Conservation (phyloP, 176 grass and related monocot species). For the Cenchrus fungigraminus region DNA sequence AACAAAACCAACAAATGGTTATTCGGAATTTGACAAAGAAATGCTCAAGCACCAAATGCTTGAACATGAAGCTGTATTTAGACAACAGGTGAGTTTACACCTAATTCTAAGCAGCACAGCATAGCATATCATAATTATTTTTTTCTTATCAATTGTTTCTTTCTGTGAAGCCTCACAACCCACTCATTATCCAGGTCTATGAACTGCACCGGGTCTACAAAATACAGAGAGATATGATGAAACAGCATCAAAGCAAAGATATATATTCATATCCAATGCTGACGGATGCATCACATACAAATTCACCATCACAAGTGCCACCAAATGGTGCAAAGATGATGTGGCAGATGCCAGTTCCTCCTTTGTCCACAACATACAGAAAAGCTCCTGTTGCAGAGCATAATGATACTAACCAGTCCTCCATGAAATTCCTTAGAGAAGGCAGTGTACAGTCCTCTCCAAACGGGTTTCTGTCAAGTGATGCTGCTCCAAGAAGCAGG, state of each 20-base stretch:
- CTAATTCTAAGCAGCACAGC: not conserved
- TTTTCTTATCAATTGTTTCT: conserved; percentile 10
- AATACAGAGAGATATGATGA: conserved; percentile 85
- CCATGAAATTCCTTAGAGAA: conserved; percentile 75
- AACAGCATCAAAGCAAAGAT: conserved; percentile 59
- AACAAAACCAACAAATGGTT: conserved; percentile 36
- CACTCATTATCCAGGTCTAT: conserved; percentile 68
- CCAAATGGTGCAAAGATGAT: conserved; percentile 45
- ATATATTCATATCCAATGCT: conserved; percentile 30
- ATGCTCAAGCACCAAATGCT: conserved; percentile 80
- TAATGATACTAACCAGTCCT: conserved; percentile 51
- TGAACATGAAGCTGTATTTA: conserved; percentile 91
- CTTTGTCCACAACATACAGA: conserved; percentile 30
- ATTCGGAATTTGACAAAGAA: conserved; percentile 73
- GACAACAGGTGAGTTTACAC: conserved; percentile 66
- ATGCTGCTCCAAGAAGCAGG: conserved; percentile 29
- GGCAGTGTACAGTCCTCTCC: conserved; percentile 74
- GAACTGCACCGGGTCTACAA: conserved; percentile 95
- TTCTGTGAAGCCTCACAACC: conserved; percentile 30
- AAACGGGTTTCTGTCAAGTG: conserved; percentile 55
- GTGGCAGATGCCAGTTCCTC: conserved; percentile 47
- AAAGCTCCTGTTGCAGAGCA: conserved; percentile 32
- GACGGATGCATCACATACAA: conserved; percentile 58
- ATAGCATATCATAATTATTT: not conserved
- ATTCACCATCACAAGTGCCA: conserved; percentile 71